Conservation (phyloP, 805 yeast species). For the Wickerhamomyces subpelliculosus region DNA sequence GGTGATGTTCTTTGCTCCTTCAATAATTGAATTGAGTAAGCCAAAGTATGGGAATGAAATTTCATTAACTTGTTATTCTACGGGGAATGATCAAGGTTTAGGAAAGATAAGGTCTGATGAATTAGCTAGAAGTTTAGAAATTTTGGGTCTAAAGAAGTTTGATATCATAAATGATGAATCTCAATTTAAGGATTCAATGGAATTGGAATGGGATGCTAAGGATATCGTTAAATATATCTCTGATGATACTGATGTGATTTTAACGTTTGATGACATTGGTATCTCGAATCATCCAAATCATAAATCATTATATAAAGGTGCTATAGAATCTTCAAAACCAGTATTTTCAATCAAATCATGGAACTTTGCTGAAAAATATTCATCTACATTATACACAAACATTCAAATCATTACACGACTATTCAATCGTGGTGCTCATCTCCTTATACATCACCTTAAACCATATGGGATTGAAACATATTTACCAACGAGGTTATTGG, state of each 20-base stretch:
- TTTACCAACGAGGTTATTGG: conserved; percentile 21
- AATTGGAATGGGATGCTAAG: conserved; percentile 49
- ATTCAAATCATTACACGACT: neutral
- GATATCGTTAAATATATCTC: conserved; percentile 34
- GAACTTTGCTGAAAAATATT: conserved; percentile 37
- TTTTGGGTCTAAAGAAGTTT: conserved; percentile 41
- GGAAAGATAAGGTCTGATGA: conserved; percentile 63
- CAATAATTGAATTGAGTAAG: conserved; percentile 47
- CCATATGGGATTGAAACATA: conserved; percentile 7
- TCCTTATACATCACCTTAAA: conserved; percentile 3
- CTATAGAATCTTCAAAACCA: conserved; percentile 5
- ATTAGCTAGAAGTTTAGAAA: conserved; percentile 43
- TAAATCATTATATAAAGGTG: conserved; percentile 50
- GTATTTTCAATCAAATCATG: conserved; percentile 27
- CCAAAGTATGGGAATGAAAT: conserved; percentile 43
- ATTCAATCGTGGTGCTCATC: neutral
- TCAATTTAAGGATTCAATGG: conserved; percentile 65
- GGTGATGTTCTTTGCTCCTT: conserved; percentile 93
- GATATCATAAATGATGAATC: conserved; percentile 39
- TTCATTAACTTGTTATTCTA: conserved; percentile 62
- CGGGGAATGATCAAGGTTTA: conserved; percentile 70
- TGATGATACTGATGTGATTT: conserved; percentile 30
- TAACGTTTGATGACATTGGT: conserved; percentile 80
- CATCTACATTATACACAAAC: conserved; percentile 27
- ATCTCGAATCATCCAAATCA: conserved; percentile 90